These are phyloP conservation scores for Phytophthora rubi DNA, from an alignment of 352 stramenopile genomes.

Conservation along the genomic window DNA sequence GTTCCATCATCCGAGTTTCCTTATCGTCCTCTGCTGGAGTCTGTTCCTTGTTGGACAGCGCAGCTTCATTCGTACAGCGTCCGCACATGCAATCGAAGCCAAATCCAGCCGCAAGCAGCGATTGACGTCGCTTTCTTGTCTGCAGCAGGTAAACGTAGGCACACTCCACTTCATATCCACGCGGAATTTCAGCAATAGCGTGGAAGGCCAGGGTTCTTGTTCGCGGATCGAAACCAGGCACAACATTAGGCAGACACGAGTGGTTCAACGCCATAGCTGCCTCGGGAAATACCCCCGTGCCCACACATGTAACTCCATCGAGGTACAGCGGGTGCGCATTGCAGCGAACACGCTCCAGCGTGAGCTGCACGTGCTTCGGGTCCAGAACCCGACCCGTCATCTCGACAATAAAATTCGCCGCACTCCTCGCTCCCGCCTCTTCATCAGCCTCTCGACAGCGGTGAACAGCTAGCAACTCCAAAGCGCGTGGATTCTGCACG, in stretches of 20 bases:
- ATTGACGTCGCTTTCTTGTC: slow-evolving; percentile 39
- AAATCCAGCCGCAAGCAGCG: slow-evolving; percentile 49
- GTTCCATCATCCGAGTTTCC: slow-evolving; percentile 29
- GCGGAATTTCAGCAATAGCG: slow-evolving; percentile 42
- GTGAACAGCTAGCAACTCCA: slow-evolving; percentile 34
- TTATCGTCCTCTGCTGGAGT: slow-evolving; percentile 1
- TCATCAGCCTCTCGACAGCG: not conserved
- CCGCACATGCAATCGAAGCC: slow-evolving; percentile 57
- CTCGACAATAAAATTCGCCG: slow-evolving; percentile 19
- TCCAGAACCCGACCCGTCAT: slow-evolving; percentile 14
- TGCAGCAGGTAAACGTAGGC: slow-evolving; percentile 67
- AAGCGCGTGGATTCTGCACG: slow-evolving; percentile 39
- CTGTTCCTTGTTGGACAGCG: not conserved
- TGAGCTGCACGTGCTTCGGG: slow-evolving; percentile 40
- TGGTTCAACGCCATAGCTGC: slow-evolving; percentile 77
- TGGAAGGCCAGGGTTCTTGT: slow-evolving; percentile 60
- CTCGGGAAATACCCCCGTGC: slow-evolving; percentile 68
- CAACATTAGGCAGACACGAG: slow-evolving; percentile 69
- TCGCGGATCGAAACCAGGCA: slow-evolving; percentile 50
- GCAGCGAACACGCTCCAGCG: slow-evolving; percentile 50
- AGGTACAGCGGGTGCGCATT: slow-evolving; percentile 66
- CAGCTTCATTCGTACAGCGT: slow-evolving; percentile 42
- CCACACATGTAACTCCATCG: slow-evolving; percentile 47
- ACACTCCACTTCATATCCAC: slow-evolving; percentile 47
- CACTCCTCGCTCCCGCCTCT: slow-evolving; percentile 1